phyloP scores from a whole-genome alignment of 1,139 yeast species.

The Saccharomyces hybrid region DNA sequence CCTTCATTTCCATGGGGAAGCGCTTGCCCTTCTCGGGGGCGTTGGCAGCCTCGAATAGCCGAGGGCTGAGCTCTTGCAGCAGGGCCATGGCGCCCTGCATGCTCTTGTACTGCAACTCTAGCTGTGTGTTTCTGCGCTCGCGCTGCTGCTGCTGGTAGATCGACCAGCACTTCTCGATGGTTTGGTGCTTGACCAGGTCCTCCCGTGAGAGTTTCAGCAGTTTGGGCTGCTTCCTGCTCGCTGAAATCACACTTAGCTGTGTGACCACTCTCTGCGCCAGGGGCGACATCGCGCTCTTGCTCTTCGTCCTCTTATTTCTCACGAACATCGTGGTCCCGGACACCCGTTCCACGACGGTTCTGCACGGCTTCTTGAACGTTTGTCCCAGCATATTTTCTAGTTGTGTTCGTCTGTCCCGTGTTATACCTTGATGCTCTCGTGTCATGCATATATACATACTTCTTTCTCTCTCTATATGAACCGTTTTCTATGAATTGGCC shows the following conservation, averaged over 20 bases:
- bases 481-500: too few species aligned
- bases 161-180: conserved; percentile 81
- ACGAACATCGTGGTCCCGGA: conserved; percentile 18
- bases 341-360: not conserved
- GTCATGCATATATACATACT: not conserved
- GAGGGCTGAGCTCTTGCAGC: conserved; percentile 39
- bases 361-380: not conserved
- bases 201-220: conserved; percentile 68
- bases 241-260: conserved; percentile 79
- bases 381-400: not conserved
- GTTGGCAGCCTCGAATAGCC: conserved; percentile 34
- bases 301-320: conserved; percentile 41
- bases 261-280: conserved; percentile 60
- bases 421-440: too few species aligned
- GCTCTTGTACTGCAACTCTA: conserved; percentile 57
- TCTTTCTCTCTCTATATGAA: too few species aligned
- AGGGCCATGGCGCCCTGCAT: conserved; percentile 71
- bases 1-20: conserved; percentile 72
- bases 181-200: conserved; percentile 77
- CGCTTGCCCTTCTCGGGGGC: conserved; percentile 34
- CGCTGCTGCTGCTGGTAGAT: conserved; percentile 47
- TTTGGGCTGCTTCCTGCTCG: conserved; percentile 81
- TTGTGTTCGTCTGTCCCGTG: not conserved
- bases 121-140: conserved; percentile 38
- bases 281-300: conserved; percentile 40